phyloP scores from a whole-genome alignment of 768 basidiomycete species.

The Cystobasidium tubakii region DNA sequence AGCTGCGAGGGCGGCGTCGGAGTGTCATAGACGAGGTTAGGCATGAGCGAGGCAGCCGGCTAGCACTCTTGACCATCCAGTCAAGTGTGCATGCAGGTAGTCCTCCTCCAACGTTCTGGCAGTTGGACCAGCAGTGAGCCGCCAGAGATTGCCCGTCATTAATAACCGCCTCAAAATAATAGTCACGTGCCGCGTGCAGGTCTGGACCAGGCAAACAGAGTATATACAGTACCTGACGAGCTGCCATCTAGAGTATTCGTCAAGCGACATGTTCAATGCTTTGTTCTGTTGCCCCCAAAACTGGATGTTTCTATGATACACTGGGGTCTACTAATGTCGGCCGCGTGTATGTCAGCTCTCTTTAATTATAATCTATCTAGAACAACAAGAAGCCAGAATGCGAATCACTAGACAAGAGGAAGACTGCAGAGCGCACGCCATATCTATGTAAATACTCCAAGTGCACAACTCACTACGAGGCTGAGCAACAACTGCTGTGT shows the following conservation, averaged over 20 bases:
- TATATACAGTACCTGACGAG: too few relatives aligned
- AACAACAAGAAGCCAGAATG: too few relatives aligned
- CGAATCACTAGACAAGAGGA: too few relatives aligned
- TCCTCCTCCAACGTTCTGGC: neutral
- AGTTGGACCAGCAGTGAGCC: neutral
- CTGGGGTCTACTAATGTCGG: neutral
- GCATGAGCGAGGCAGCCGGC: neutral
- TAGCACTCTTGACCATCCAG: neutral
- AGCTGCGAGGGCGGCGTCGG: conserved; percentile 35
- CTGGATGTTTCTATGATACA: neutral
- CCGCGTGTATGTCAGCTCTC: neutral
- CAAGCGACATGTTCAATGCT: too few relatives aligned
- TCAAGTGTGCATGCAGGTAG: neutral
- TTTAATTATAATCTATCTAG: too few relatives aligned
- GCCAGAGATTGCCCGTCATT: neutral
- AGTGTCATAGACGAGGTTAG: conserved; percentile 27
- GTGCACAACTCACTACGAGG: too few relatives aligned
- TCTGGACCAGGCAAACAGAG: neutral
- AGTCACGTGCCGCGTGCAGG: neutral
- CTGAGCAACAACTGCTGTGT: too few relatives aligned
- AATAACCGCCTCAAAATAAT: neutral
- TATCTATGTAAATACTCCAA: too few relatives aligned
- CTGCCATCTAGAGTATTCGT: too few relatives aligned
- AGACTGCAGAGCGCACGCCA: too few relatives aligned
- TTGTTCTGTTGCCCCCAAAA: too few relatives aligned